Conservation (phyloP, 2,329 filamentous ascomycete species). For the Colletotrichum ledebouriae region DNA sequence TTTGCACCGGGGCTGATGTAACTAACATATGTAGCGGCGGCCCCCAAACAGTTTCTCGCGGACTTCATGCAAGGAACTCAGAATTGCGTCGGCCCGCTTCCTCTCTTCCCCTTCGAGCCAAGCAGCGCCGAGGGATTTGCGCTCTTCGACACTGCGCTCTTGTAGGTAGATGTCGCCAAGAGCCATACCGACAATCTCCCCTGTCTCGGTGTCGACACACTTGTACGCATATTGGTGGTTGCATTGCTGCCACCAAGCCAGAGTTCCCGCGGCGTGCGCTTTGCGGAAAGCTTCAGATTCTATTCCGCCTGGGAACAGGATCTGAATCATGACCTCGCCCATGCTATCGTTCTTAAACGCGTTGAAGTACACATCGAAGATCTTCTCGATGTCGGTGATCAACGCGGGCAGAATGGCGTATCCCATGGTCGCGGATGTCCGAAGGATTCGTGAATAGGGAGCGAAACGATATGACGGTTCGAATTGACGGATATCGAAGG, state of each 20-base stretch:
- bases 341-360: conserved; percentile 57
- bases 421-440: conserved; percentile 48
- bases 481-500: background rate
- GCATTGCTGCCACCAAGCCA: conserved; percentile 55
- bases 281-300: conserved; percentile 56
- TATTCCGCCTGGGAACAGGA: conserved; percentile 56
- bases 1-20: background rate
- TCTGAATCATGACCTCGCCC: conserved; percentile 56
- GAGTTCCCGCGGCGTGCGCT: conserved; percentile 57
- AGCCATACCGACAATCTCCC: conserved; percentile 61
- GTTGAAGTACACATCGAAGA: conserved; percentile 62
- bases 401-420: conserved; percentile 60
- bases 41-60: conserved; percentile 57
- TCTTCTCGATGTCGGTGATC: conserved; percentile 59
- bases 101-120: conserved; percentile 61
- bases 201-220: conserved; percentile 58
- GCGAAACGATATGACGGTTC: background rate
- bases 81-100: conserved; percentile 58
- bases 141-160: conserved; percentile 55
- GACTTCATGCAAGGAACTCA: conserved; percentile 57
- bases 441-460: background rate
- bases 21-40: conserved; percentile 58
- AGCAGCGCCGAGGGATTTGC: conserved; percentile 58
- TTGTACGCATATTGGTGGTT: conserved; percentile 61
- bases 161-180: conserved; percentile 59